A percentile compares a stretch with the other conserved stretches of the same genome.
These are phyloP conservation scores for Crotalaria pallida DNA, from an alignment of 306 rosid genomes.

Conservation along the genomic window DNA sequence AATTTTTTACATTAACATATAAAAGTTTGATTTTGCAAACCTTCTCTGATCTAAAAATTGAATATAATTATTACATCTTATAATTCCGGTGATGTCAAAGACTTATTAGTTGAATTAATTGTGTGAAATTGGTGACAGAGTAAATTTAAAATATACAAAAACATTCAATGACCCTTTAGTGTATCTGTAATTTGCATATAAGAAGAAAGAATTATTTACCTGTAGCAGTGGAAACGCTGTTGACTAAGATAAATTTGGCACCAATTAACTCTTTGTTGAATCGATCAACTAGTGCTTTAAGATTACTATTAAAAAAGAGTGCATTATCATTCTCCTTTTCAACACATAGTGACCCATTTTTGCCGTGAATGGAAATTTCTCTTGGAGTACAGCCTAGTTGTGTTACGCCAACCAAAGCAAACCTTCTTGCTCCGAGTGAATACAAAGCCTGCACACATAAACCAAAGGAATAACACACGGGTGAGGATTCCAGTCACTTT, in stretches of 20 bases:
- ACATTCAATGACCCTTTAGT: neutral
- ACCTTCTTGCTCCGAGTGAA: slow-evolving; percentile 54
- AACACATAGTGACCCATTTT: slow-evolving; percentile 41
- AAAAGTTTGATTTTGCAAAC: no score
- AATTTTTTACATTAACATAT: no score
- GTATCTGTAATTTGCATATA: neutral
- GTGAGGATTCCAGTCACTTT: no score
- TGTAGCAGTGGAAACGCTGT: neutral
- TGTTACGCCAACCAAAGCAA: slow-evolving; percentile 43
- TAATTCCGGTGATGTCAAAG: neutral
- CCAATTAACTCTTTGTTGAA: slow-evolving; percentile 25
- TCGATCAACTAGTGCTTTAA: slow-evolving; percentile 26
- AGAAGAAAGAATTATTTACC: neutral
- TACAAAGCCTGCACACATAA: slow-evolving; percentile 32
- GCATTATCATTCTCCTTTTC: slow-evolving; percentile 22
- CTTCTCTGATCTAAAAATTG: no score
- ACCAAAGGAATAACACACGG: no score
- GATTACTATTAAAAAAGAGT: slow-evolving; percentile 34
- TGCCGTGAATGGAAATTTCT: slow-evolving; percentile 30
- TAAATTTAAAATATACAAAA: neutral
- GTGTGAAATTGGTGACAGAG: no score
- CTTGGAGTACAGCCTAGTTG: slow-evolving; percentile 48
- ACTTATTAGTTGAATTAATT: neutral
- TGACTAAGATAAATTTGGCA: slow-evolving; percentile 33
- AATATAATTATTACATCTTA: no score